Conservation (phyloP, 2,329 filamentous ascomycete species). For the Fusarium hainanense region DNA sequence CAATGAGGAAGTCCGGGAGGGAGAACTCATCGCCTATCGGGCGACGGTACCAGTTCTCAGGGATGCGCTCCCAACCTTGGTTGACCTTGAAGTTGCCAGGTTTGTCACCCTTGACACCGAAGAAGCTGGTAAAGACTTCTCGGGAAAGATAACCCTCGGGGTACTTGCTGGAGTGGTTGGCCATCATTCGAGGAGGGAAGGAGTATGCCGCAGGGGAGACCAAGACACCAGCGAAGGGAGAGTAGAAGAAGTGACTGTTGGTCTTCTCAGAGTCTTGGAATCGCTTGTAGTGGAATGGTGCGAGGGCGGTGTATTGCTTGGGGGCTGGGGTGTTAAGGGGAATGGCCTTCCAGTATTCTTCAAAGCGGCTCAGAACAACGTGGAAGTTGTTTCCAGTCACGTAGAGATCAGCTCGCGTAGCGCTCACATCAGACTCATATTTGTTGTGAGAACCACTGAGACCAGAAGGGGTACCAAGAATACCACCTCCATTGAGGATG, state of each 20-base stretch:
- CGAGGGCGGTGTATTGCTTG: constrained; percentile 8
- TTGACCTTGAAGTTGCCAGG: constrained; percentile 18
- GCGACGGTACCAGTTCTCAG: constrained; percentile 12
- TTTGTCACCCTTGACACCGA: constrained; percentile 5
- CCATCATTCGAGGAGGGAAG: constrained; percentile 16
- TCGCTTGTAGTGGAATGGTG: constrained; percentile 48
- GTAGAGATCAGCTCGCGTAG: constrained; percentile 63
- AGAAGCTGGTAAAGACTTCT: constrained; percentile 9
- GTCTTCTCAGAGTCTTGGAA: constrained; percentile 52
- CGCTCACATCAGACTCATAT: constrained; percentile 64
- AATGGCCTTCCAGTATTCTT: constrained; percentile 21
- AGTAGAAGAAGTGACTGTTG: constrained; percentile 13
- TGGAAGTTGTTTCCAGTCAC: constrained; percentile 60
- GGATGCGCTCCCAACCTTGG: constrained; percentile 13
- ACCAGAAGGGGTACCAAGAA: constrained; percentile 20
- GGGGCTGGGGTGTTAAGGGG: constrained; percentile 11
- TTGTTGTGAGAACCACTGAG: constrained; percentile 65
- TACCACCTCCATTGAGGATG: constrained; percentile 52
- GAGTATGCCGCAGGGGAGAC: constrained; percentile 11
- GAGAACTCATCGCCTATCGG: neutral
- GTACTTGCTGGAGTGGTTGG: constrained; percentile 8
- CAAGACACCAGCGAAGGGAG: neutral
- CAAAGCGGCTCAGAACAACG: constrained; percentile 62
- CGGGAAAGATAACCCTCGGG: constrained; percentile 9
- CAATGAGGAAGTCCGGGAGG: neutral